Evolutionary conservation across 352 stramenopile species (phyloP).

Genomic region (Thalassiosira ordinaria): DNA sequence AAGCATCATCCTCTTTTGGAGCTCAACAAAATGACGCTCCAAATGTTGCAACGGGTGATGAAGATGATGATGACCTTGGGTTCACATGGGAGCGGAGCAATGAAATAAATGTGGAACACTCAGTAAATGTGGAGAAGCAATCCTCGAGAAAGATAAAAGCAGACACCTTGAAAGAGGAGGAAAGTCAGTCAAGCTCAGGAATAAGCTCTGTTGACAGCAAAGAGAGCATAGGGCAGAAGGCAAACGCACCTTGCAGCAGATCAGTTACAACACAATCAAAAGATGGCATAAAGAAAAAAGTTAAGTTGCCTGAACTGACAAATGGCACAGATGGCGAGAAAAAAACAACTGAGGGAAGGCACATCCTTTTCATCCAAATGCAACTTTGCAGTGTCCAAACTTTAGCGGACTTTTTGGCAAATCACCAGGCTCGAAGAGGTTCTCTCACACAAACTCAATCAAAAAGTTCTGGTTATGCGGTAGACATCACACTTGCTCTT

Average conservation of each 20-base stretch:
- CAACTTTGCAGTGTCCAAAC: constrained; percentile 84
- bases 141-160: constrained; percentile 7
- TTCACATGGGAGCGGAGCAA: constrained; percentile 79
- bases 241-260: background rate
- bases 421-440: constrained; percentile 60
- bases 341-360: constrained; percentile 32
- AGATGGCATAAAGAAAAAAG: constrained; percentile 17
- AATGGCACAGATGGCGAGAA: constrained; percentile 10
- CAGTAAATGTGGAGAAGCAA: constrained; percentile 28
- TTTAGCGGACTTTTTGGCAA: constrained; percentile 78
- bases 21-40: constrained; percentile 16
- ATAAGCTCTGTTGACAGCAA: constrained; percentile 32
- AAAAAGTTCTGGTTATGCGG: constrained; percentile 29
- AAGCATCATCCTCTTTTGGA: constrained; percentile 33
- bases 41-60: constrained; percentile 34
- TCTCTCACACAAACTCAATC: constrained; percentile 22
- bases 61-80: constrained; percentile 62
- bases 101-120: constrained; percentile 37
- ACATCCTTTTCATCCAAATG: constrained; percentile 87
- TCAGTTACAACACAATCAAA: constrained; percentile 10
- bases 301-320: constrained; percentile 8
- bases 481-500: constrained; percentile 83
- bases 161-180: constrained; percentile 29
- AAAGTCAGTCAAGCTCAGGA: constrained; percentile 34
- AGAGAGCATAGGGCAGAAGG: constrained; percentile 22